Conservation (phyloP, 2,329 filamentous ascomycete species). For the Phaeosphaeriaceae sp. region DNA sequence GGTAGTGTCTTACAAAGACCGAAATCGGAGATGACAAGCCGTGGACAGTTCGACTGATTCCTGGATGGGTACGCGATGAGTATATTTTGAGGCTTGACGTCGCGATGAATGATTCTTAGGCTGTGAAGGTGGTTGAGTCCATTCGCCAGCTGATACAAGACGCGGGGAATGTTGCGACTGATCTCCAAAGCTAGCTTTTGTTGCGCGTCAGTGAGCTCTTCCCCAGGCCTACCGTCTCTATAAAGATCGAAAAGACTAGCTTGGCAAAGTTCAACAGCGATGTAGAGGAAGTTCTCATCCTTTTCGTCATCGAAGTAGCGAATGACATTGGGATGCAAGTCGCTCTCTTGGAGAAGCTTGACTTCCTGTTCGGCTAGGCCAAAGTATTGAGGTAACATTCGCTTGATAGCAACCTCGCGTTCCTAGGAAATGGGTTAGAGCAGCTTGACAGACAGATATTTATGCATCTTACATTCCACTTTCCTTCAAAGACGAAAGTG, state of each 20-base stretch:
- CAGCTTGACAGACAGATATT: background rate
- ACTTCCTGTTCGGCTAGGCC: slow-evolving; percentile 96
- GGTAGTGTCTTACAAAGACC: slow-evolving; percentile 97
- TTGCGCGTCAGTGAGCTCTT: slow-evolving; percentile 64
- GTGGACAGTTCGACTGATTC: slow-evolving; percentile 71
- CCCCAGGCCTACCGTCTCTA: slow-evolving; percentile 62
- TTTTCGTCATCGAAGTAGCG: slow-evolving; percentile 94
- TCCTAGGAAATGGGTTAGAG: slow-evolving; percentile 54
- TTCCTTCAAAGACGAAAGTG: slow-evolving; percentile 95
- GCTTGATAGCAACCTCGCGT: slow-evolving; percentile 91
- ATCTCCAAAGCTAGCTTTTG: slow-evolving; percentile 73
- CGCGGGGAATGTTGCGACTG: slow-evolving; percentile 76
- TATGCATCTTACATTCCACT: slow-evolving; percentile 69
- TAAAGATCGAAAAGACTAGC: slow-evolving; percentile 92
- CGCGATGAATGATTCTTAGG: slow-evolving; percentile 92
- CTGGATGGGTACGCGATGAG: slow-evolving; percentile 75
- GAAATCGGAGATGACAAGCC: slow-evolving; percentile 97
- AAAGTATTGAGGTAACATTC: slow-evolving; percentile 95
- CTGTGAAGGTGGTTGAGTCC: slow-evolving; percentile 89
- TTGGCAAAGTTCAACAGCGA: slow-evolving; percentile 91
- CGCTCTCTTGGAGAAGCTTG: slow-evolving; percentile 85
- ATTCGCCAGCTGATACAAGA: slow-evolving; percentile 87
- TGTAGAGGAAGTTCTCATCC: slow-evolving; percentile 90
- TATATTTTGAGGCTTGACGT: slow-evolving; percentile 98
- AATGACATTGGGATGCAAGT: slow-evolving; percentile 95